These are phyloP conservation scores for Plantago ovata DNA, from an alignment of 257 asterid genomes.

Conservation along the genomic window DNA sequence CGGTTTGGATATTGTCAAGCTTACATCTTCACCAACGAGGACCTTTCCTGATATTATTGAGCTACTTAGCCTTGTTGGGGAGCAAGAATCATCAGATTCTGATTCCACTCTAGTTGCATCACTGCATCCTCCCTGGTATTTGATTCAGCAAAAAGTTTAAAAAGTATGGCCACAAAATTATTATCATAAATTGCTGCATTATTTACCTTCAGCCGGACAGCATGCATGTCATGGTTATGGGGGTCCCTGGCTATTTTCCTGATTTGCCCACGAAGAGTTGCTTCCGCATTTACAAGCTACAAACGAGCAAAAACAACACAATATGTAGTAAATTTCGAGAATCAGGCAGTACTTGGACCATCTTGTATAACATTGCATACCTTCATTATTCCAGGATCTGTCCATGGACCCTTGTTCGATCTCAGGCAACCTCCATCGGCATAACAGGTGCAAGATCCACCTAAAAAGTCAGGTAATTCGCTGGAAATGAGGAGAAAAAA, in stretches of 20 bases:
- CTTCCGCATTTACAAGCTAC: slow-evolving; percentile 63
- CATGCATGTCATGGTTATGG: slow-evolving; percentile 41
- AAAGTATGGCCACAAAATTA: slow-evolving; percentile 9
- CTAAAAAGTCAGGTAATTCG: slow-evolving; percentile 89
- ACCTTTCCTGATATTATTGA: slow-evolving; percentile 29
- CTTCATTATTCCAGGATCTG: slow-evolving; percentile 87
- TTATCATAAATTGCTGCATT: slow-evolving; percentile 6
- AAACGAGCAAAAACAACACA: slow-evolving; percentile 21
- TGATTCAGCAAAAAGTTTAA: slow-evolving; percentile 18
- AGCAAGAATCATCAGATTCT: slow-evolving; percentile 52
- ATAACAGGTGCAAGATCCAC: slow-evolving; percentile 82
- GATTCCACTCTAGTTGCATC: slow-evolving; percentile 51
- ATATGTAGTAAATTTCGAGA: slow-evolving; percentile 2
- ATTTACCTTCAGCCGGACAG: slow-evolving; percentile 47
- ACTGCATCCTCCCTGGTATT: slow-evolving; percentile 53
- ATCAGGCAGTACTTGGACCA: slow-evolving; percentile 15
- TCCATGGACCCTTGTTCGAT: slow-evolving; percentile 95
- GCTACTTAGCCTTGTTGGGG: slow-evolving; percentile 43
- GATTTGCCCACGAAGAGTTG: slow-evolving; percentile 43
- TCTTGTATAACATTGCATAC: slow-evolving; percentile 26
- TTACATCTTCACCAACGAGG: slow-evolving; percentile 76
- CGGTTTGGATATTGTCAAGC: slow-evolving; percentile 16
- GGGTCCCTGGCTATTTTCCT: slow-evolving; percentile 40
- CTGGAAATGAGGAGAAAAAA: slow-evolving; percentile 35
- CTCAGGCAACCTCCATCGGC: slow-evolving; percentile 89